Conservation (phyloP, 305 asterid species). For the Striga hermonthica region DNA sequence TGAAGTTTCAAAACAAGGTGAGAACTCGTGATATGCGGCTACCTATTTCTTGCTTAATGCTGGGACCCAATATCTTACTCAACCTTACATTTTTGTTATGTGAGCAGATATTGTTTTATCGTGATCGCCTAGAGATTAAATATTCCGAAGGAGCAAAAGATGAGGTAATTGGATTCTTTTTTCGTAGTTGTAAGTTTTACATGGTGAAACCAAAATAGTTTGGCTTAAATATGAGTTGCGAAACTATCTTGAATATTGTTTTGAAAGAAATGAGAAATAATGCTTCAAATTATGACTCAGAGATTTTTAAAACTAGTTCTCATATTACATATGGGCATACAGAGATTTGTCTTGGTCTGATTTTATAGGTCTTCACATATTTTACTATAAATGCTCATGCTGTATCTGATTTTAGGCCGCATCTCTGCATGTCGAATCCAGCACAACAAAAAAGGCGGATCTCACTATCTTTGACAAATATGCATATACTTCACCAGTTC, state of each 20-base stretch:
- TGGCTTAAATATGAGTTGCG: too few relatives aligned
- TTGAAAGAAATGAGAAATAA: too few relatives aligned
- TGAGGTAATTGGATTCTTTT: slow-evolving; percentile 37
- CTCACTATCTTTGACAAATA: slow-evolving; percentile 36
- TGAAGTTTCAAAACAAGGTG: slow-evolving; percentile 76
- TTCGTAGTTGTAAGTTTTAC: too few relatives aligned
- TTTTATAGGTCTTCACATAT: neutral
- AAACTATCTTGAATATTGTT: too few relatives aligned
- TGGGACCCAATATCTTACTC: slow-evolving; percentile 3
- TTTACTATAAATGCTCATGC: slow-evolving; percentile 16
- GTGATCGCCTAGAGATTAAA: slow-evolving; percentile 52
- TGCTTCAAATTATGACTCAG: too few relatives aligned
- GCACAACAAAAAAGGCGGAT: slow-evolving; percentile 26
- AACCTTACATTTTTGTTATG: slow-evolving; percentile 25
- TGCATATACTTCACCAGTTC: slow-evolving; percentile 53
- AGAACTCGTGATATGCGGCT: slow-evolving; percentile 22
- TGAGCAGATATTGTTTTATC: slow-evolving; percentile 56
- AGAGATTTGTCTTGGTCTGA: too few relatives aligned
- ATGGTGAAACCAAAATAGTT: too few relatives aligned
- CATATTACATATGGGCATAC: too few relatives aligned
- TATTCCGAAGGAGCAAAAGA: slow-evolving; percentile 39
- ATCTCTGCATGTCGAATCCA: slow-evolving; percentile 41
- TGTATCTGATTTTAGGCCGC: slow-evolving; percentile 36
- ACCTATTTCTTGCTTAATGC: slow-evolving; percentile 21
- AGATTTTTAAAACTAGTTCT: too few relatives aligned